Base-by-base conservation (phyloP, 768 basidiomycete species). In the Galerina sulciceps region DNA sequence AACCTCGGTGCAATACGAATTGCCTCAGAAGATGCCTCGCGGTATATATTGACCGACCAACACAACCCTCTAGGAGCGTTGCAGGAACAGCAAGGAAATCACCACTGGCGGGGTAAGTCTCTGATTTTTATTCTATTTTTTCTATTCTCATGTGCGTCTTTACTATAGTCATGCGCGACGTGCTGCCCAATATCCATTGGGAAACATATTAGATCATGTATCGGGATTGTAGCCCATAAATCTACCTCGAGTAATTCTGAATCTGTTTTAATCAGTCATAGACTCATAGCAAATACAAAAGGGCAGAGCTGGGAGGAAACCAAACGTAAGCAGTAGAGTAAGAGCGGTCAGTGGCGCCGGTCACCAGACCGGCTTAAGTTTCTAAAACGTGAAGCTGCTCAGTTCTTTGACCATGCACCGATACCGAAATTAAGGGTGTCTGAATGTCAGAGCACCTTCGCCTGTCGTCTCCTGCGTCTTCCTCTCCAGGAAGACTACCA, bases 141-240 rank as follows among this genome's bases (percentile, higher is more conserved):
- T 37, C 22, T 49, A 3, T 38, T 23, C 47, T 55, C 60, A 59
- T 65, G 31, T 37, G 34, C n/a, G 59, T 48, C 38, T n/a, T 47
- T 14, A 37, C 43, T 57, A 31, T 31, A 90, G 89, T 93, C 35
- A 95, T 96, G 92, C 83, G 91, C 56, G 74, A 86, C 34, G 82
- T 91, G n/a, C 66, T 94, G 62, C 85, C 88, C 0, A 83, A 89
- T 58, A 63, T 82, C 11, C 77, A 89, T 61, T 94, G 92, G 92
- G 89, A 91, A 73, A 89, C 87, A 6, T 93, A 87, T 71, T 94
- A 75, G 71, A 59, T 15, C 13, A 1, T 37, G 3, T 4, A 51
- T 51, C 37, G 6, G 40, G 37, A 38, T 10, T 14, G 49, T 51
- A 38, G 20, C 14, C 9, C 35, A 17, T 49, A 49, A 44, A 44